phyloP scores from a whole-genome alignment of 495 filamentous ascomycete genomes.

The Podospora bellae-mahoneyi region DNA sequence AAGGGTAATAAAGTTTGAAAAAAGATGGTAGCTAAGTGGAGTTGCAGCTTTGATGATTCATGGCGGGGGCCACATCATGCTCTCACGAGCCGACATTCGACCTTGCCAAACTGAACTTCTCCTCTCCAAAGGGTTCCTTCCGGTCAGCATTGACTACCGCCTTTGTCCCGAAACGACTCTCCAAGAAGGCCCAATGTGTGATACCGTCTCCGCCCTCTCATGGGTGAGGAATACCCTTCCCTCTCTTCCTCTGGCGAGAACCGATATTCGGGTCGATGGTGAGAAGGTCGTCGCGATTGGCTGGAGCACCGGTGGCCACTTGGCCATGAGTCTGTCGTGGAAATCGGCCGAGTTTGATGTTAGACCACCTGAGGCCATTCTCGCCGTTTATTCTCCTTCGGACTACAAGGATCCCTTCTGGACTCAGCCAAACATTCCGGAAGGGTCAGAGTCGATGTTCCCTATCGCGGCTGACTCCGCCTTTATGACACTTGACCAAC shows the following conservation, averaged over 20 bases:
- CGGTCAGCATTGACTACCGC: constrained; percentile 54
- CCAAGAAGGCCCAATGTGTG: constrained; percentile 49
- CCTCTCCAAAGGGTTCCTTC: constrained; percentile 44
- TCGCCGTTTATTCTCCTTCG: constrained; percentile 53
- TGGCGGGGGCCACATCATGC: constrained; percentile 51
- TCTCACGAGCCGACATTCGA: constrained; percentile 46
- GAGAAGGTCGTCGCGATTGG: constrained; percentile 48
- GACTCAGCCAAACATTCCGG: background rate
- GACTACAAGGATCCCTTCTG: constrained; percentile 36
- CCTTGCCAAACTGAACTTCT: constrained; percentile 42
- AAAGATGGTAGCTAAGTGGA: background rate
- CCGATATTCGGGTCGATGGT: constrained; percentile 36
- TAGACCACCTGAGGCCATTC: constrained; percentile 45
- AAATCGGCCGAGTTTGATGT: constrained; percentile 33
- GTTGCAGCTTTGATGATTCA: constrained; percentile 55
- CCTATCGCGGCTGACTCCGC: background rate
- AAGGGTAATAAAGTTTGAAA: no score
- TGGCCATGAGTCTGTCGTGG: constrained; percentile 50
- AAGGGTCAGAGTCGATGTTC: background rate
- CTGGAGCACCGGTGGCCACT: constrained; percentile 55
- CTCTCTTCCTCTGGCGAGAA: background rate
- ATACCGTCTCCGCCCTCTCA: constrained; percentile 45
- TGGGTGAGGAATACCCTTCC: constrained; percentile 48
- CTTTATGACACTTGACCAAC: background rate
- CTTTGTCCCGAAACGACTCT: constrained; percentile 53